A percentile compares a stretch with the other conserved stretches of the same genome.
Evolutionary conservation across 768 basidiomycete genomes (phyloP).

Genomic region (Hydnum rufescens): DNA sequence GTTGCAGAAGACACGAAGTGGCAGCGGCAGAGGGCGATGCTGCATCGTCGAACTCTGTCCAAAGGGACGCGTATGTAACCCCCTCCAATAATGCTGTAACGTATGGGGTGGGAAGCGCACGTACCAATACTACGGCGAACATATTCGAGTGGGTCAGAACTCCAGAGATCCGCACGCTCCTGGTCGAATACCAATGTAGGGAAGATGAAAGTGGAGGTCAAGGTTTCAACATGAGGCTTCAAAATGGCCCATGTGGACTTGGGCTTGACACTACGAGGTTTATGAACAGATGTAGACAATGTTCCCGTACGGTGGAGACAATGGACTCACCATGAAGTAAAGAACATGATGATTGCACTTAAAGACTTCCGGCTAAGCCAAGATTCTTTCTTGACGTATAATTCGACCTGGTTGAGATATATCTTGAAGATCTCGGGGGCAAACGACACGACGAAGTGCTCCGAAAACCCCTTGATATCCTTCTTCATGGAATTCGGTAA

Average conservation of each 20-base stretch:
- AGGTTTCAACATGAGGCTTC: slow-evolving; percentile 62
- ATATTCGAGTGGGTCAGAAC: slow-evolving; percentile 68
- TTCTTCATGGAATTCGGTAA: slow-evolving; percentile 51
- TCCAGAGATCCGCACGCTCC: slow-evolving; percentile 48
- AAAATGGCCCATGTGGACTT: slow-evolving; percentile 78
- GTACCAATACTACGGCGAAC: slow-evolving; percentile 54
- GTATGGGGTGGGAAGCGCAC: slow-evolving; percentile 10
- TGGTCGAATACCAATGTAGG: slow-evolving; percentile 68
- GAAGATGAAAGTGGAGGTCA: slow-evolving; percentile 70
- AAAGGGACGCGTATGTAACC: not conserved
- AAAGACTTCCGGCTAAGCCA: slow-evolving; percentile 75
- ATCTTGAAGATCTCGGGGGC: slow-evolving; percentile 76
- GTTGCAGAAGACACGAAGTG: slow-evolving; percentile 57
- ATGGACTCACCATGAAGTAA: slow-evolving; percentile 47
- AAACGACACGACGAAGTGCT: slow-evolving; percentile 56
- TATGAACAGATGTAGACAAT: not conserved
- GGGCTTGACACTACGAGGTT: slow-evolving; percentile 54
- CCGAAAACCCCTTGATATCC: slow-evolving; percentile 50
- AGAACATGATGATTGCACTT: slow-evolving; percentile 67
- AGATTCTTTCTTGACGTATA: slow-evolving; percentile 49
- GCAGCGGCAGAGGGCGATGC: slow-evolving; percentile 61
- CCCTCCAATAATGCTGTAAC: not conserved
- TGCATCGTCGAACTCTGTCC: slow-evolving; percentile 62
- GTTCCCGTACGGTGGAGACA: not conserved
- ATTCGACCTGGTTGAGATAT: slow-evolving; percentile 50